These are phyloP conservation scores for Neophaeococcomyces aloes DNA, from an alignment of 2,329 filamentous ascomycete genomes.

Conservation along the genomic window DNA sequence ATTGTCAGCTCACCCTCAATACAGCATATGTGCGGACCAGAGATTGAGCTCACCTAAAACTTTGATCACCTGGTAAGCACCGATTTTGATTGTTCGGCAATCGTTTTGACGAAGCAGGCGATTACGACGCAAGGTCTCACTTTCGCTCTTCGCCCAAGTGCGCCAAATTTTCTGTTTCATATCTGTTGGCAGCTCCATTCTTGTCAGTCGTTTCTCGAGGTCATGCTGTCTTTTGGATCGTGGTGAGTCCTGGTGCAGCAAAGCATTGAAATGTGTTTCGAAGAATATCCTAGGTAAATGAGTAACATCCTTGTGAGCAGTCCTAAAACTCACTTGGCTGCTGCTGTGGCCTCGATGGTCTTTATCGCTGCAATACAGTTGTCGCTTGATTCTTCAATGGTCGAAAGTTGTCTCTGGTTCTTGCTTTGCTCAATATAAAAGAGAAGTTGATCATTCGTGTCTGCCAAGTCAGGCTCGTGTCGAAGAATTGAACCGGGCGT, in stretches of 20 bases:
- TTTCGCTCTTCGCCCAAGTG: constrained; percentile 58
- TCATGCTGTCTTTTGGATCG: constrained; percentile 52
- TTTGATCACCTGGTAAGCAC: constrained; percentile 70
- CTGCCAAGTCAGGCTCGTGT: constrained; percentile 9
- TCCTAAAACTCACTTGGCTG: constrained; percentile 50
- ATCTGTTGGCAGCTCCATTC: constrained; percentile 12
- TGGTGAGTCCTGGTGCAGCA: constrained; percentile 48
- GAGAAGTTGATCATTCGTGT: constrained; percentile 9
- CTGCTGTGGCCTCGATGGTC: constrained; percentile 68
- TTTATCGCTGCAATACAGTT: constrained; percentile 12
- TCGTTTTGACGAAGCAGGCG: constrained; percentile 50
- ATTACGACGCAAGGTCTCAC: constrained; percentile 60
- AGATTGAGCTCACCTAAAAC: constrained; percentile 45
- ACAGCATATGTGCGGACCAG: not conserved
- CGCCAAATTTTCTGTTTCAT: constrained; percentile 33
- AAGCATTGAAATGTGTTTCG: constrained; percentile 71
- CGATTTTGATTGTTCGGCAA: constrained; percentile 42
- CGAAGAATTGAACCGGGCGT: constrained; percentile 11
- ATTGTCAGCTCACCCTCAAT: not conserved
- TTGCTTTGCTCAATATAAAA: not conserved
- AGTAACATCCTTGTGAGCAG: not conserved
- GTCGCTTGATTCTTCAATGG: constrained; percentile 14
- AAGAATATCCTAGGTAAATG: constrained; percentile 49
- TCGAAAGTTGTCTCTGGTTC: constrained; percentile 9
- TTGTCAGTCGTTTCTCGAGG: constrained; percentile 52